phyloP scores from a whole-genome alignment of 2,329 filamentous ascomycete genomes.

The Sphaceloma murrayae region DNA sequence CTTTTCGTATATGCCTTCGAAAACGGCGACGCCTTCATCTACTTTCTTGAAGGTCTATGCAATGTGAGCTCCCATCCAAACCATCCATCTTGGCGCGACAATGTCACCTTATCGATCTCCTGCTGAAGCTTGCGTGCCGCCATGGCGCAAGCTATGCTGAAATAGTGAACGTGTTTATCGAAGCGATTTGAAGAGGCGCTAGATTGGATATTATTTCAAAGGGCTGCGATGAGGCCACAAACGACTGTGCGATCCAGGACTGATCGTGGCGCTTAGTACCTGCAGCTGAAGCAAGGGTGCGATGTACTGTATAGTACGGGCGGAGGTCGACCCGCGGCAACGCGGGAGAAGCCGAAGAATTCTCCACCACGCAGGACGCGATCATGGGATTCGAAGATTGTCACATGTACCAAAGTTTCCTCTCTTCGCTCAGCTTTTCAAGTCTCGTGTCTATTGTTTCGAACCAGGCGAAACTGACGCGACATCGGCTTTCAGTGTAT shows the following conservation, averaged over 20 bases:
- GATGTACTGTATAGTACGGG: neutral
- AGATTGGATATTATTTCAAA: neutral
- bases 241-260: neutral
- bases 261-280: conserved; percentile 13
- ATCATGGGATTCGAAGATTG: conserved; percentile 11
- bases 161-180: neutral
- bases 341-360: conserved; percentile 1
- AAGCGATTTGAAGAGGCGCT: conserved; percentile 5
- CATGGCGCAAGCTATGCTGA: conserved; percentile 46
- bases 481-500: no score
- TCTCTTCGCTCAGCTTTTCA: conserved; percentile 1
- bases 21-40: conserved; percentile 79
- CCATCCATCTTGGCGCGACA: no score
- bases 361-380: conserved; percentile 4
- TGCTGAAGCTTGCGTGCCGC: conserved; percentile 92
- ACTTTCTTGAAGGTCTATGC: conserved; percentile 78
- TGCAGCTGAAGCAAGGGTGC: conserved; percentile 11
- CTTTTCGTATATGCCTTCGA: conserved; percentile 95
- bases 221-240: neutral
- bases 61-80: conserved; percentile 5
- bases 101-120: conserved; percentile 82
- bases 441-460: no score
- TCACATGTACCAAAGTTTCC: conserved; percentile 9
- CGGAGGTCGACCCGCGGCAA: conserved; percentile 8
- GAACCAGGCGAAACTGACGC: no score